A percentile compares a stretch with the other conserved stretches of the same genome.
Evolutionary conservation across 352 stramenopile species (phyloP).

Genomic region (Globisporangium middletonii): DNA sequence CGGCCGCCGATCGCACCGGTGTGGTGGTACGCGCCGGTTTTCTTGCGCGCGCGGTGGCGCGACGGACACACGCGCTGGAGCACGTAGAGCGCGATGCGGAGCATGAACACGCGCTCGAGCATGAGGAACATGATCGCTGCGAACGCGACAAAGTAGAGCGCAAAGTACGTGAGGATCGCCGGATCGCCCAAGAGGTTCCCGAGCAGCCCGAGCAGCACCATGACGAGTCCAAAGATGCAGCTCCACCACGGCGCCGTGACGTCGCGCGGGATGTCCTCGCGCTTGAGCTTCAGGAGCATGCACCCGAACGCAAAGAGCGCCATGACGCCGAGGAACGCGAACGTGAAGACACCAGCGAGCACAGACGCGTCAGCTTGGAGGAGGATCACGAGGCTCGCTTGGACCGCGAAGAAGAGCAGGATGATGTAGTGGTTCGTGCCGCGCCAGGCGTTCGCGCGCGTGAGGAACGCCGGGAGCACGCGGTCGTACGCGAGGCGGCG

Average conservation of each 20-base stretch:
- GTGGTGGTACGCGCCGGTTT: slow-evolving; percentile 27
- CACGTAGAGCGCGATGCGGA: too few relatives aligned
- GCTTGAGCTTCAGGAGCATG: slow-evolving; percentile 85
- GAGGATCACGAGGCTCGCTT: slow-evolving; percentile 59
- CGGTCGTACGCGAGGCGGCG: slow-evolving; percentile 69
- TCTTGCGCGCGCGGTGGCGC: slow-evolving; percentile 8
- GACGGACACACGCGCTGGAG: too few relatives aligned
- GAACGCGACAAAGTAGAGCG: too few relatives aligned
- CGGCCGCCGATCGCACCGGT: slow-evolving; percentile 33
- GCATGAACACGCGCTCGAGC: too few relatives aligned
- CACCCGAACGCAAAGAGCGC: slow-evolving; percentile 74
- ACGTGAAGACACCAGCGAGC: slow-evolving; percentile 82
- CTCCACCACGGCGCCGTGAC: too few relatives aligned
- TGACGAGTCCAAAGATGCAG: too few relatives aligned
- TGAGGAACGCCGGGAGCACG: slow-evolving; percentile 45
- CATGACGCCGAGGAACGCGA: slow-evolving; percentile 81
- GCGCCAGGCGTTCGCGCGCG: slow-evolving; percentile 45
- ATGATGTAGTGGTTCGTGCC: slow-evolving; percentile 81
- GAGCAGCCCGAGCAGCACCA: too few relatives aligned
- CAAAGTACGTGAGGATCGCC: too few relatives aligned
- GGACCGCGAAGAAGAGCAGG: slow-evolving; percentile 54
- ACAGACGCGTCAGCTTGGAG: slow-evolving; percentile 57
- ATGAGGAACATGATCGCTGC: too few relatives aligned
- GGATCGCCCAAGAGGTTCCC: too few relatives aligned
- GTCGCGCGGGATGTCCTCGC: slow-evolving; percentile 58